Evolutionary conservation across 495 filamentous ascomycete species (phyloP).

Genomic region (Podospora tetraspora): DNA sequence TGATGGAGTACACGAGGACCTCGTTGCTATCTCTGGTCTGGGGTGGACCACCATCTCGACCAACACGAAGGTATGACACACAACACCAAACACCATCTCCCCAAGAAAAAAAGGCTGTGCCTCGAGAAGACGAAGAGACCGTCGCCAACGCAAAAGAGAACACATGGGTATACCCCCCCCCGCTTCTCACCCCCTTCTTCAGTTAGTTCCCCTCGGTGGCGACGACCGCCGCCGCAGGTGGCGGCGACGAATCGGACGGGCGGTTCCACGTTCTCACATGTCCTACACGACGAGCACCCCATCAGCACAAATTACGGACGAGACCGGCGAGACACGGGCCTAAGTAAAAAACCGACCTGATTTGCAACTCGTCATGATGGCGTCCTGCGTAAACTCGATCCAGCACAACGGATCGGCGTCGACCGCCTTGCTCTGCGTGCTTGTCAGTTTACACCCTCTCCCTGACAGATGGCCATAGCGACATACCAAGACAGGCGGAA

Average conservation of each 20-base stretch:
- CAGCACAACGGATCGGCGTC: constrained; percentile 84
- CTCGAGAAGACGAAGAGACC: not conserved
- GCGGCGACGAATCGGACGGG: constrained; percentile 43
- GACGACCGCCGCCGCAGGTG: not conserved
- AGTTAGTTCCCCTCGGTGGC: not conserved
- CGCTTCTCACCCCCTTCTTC: not conserved
- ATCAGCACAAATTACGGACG: constrained; percentile 12
- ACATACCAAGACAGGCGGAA: constrained; percentile 88
- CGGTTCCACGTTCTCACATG: constrained; percentile 86
- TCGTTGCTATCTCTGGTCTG: not conserved
- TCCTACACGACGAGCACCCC: constrained; percentile 43
- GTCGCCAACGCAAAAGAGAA: not conserved
- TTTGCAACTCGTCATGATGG: constrained; percentile 85
- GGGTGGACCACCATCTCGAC: not conserved
- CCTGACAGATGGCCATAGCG: constrained; percentile 11
- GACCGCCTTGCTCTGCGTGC: constrained; percentile 66
- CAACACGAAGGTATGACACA: not conserved
- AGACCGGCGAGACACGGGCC: not conserved
- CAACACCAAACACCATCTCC: not conserved
- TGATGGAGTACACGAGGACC: not conserved
- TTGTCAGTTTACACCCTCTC: not conserved
- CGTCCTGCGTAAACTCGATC: constrained; percentile 85
- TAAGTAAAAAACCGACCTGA: constrained; percentile 53
- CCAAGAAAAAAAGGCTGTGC: not conserved
- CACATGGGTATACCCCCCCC: not conserved